Evolutionary conservation across 1,139 yeast genomes (phyloP).

Genomic region (Saccharomyces pastorianus): DNA sequence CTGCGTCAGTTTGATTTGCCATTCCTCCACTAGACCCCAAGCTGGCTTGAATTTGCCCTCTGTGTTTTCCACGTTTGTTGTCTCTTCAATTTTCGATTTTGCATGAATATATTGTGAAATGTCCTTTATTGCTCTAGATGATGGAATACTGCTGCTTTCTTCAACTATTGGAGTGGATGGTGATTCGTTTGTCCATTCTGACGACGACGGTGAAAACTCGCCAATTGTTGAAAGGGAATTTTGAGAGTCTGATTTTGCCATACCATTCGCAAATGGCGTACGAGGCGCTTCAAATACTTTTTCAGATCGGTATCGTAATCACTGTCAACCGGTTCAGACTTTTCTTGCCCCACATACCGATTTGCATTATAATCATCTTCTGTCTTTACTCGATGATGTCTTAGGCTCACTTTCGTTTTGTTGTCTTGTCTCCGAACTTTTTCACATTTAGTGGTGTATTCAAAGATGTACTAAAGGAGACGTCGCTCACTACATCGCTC

Average conservation of each 20-base stretch:
- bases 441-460: constrained; percentile 24
- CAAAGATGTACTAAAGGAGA: constrained; percentile 24
- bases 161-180: constrained; percentile 17
- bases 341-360: background rate
- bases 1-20: background rate
- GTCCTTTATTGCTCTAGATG: constrained; percentile 28
- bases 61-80: background rate
- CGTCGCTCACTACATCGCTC: constrained; percentile 33
- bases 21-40: background rate
- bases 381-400: background rate
- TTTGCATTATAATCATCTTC: background rate
- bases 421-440: constrained; percentile 5
- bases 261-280: constrained; percentile 20
- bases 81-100: background rate
- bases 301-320: constrained; percentile 19
- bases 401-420: background rate
- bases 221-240: constrained; percentile 35
- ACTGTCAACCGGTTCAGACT: background rate
- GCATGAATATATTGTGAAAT: constrained; percentile 21
- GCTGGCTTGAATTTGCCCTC: background rate
- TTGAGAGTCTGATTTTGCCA: constrained; percentile 25
- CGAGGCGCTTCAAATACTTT: constrained; percentile 29
- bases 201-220: constrained; percentile 38
- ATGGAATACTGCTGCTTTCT: constrained; percentile 18
- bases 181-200: constrained; percentile 33